phyloP scores from a whole-genome alignment of 2,329 filamentous ascomycete genomes.

The Hypoxylon sp. region DNA sequence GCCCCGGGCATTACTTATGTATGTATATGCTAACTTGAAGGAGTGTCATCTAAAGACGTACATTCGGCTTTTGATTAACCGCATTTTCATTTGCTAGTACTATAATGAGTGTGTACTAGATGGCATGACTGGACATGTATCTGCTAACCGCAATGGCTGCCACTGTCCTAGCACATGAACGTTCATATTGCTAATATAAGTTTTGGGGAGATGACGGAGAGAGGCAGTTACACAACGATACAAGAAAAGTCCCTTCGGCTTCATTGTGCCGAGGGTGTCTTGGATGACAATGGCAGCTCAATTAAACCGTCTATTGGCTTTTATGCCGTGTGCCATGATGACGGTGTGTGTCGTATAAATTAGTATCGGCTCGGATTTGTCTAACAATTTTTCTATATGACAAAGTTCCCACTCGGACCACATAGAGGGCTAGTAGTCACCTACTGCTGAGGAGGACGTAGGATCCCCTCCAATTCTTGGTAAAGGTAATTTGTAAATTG shows the following conservation, averaged over 20 bases:
- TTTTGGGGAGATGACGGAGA: conserved; percentile 13
- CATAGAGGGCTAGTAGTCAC: not conserved
- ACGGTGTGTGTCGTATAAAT: not conserved
- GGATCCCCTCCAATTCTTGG: not conserved
- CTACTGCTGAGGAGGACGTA: not conserved
- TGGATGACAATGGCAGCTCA: conserved; percentile 11
- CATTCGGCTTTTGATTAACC: conserved; percentile 1
- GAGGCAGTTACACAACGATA: conserved; percentile 26
- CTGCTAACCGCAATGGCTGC: conserved; percentile 38
- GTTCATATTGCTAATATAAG: conserved; percentile 20
- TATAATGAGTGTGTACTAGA: conserved; percentile 12
- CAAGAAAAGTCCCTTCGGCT: conserved; percentile 14
- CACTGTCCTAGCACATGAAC: not conserved
- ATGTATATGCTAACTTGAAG: conserved; percentile 20
- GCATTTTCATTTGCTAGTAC: conserved; percentile 13
- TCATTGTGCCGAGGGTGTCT: conserved; percentile 20
- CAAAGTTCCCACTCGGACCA: not conserved
- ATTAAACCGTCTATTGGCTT: not conserved
- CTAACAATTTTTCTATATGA: conserved; percentile 5
- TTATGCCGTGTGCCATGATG: conserved; percentile 6
- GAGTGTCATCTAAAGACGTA: conserved; percentile 9
- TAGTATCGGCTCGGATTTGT: conserved; percentile 1
- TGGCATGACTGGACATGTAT: conserved; percentile 21
- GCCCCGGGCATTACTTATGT: not conserved
- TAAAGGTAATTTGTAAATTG: not conserved